Conservation (phyloP, 495 filamentous ascomycete genomes). For the Penicillium lividum region DNA sequence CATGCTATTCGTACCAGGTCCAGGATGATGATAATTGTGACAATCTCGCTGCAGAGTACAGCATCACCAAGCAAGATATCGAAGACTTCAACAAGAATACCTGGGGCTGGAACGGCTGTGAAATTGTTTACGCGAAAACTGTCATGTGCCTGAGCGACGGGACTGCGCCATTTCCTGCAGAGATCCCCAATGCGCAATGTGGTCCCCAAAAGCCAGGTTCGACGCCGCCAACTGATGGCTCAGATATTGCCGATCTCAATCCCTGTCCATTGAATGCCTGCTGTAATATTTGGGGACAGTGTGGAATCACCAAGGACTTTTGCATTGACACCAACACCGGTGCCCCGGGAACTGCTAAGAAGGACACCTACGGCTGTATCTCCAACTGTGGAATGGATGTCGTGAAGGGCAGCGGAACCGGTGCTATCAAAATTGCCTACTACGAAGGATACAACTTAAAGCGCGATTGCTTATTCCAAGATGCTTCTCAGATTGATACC, state of each 20-base stretch:
- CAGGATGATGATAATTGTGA: constrained; percentile 7
- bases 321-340: constrained; percentile 12
- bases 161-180: background rate
- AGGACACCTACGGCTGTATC: constrained; percentile 41
- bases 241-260: background rate
- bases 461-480: constrained; percentile 20
- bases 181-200: background rate
- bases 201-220: background rate
- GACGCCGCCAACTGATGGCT: background rate
- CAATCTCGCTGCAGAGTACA: background rate
- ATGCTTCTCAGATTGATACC: constrained; percentile 9
- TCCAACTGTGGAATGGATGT: constrained; percentile 47
- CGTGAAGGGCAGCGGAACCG: too few species aligned
- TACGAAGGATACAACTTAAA: constrained; percentile 18
- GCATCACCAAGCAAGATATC: constrained; percentile 3
- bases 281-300: constrained; percentile 26
- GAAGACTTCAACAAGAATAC: constrained; percentile 9
- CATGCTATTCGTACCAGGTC: constrained; percentile 5
- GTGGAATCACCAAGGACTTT: constrained; percentile 14
- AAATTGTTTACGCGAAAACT: constrained; percentile 6
- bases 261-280: constrained; percentile 34
- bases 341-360: constrained; percentile 34
- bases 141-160: background rate
- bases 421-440: constrained; percentile 28
- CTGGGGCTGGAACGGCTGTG: constrained; percentile 45